Evolutionary conservation across 1,284 basidiomycete species (phyloP).

Genomic region (Cutaneotrichosporon spelunceum): DNA sequence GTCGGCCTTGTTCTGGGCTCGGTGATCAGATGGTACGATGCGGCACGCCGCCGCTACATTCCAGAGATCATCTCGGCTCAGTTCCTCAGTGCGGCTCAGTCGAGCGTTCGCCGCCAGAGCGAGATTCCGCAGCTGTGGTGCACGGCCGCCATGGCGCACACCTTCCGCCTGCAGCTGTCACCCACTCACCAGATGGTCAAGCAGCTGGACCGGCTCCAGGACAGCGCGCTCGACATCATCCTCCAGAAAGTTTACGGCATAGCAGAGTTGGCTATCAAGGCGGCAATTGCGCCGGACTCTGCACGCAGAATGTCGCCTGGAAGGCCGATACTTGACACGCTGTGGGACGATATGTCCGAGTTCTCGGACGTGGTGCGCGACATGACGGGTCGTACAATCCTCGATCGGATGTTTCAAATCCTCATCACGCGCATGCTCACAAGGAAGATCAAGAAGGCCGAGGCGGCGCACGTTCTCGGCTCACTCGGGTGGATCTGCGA

Average conservation of each 20-base stretch:
- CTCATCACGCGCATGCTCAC: slow-evolving; percentile 15
- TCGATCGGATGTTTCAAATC: slow-evolving; percentile 15
- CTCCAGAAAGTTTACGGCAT: slow-evolving; percentile 10
- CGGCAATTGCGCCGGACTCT: slow-evolving; percentile 3
- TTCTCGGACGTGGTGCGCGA: slow-evolving; percentile 14
- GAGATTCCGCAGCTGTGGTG: slow-evolving; percentile 13
- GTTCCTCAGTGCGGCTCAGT: slow-evolving; percentile 9
- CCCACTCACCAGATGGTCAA: slow-evolving; percentile 9
- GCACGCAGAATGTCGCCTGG: slow-evolving; percentile 6
- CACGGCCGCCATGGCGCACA: slow-evolving; percentile 9
- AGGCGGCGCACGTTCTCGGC: neutral
- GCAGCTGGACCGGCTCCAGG: slow-evolving; percentile 14
- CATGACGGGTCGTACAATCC: slow-evolving; percentile 8
- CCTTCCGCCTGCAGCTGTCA: slow-evolving; percentile 13
- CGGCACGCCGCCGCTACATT: slow-evolving; percentile 13
- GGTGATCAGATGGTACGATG: slow-evolving; percentile 16
- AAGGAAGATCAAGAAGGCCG: slow-evolving; percentile 9
- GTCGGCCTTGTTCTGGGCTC: slow-evolving; percentile 17
- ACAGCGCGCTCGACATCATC: slow-evolving; percentile 12
- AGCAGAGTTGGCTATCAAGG: slow-evolving; percentile 6
- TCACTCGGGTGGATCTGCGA: slow-evolving; percentile 8
- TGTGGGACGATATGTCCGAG: slow-evolving; percentile 13
- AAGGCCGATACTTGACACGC: slow-evolving; percentile 5
- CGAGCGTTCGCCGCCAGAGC: slow-evolving; percentile 4
- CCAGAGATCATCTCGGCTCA: slow-evolving; percentile 14